Base-by-base conservation (phyloP, 2,329 filamentous ascomycete species). In the Penicillium capsulatum region DNA sequence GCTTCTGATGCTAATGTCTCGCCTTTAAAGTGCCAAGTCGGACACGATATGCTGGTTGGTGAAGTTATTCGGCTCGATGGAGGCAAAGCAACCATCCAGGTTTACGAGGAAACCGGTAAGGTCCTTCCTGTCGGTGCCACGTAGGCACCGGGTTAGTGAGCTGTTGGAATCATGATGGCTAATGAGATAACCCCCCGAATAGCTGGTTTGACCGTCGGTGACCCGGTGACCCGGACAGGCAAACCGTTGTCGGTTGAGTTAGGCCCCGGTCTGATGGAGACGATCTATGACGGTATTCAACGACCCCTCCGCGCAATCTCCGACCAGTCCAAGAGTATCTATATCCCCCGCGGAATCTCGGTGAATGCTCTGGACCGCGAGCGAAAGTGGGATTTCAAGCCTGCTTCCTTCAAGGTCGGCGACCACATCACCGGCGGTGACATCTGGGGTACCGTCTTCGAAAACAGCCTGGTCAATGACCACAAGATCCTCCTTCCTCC, bases 251-350 rank as follows among this genome's bases (percentile, higher is more conserved):
- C 92, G 42, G 92, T 98, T 69, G 92, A 98, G 70, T 84, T 98
- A 33, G 92, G 92, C 35, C 92, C 92, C 50, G 92, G 92, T 65
- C 75, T 98, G 67, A 88, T 98, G 79, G 91, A 97, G 73, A 96
- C 92, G 54, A 98, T 98, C 68, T 98, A 97, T 76, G 92, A 98
- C 67, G 92, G 92, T 73, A 98, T 98, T 60, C 92, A 98, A 70
- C 84, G 92, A 64, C 92, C 92, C 35, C 82, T 98, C 57, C 84
- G 84, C 70, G 82, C 80, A 53, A 98, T 98, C 60, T 75, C 87
- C 55, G 73, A 83, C 28, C 70, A 78, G 34, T 81, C 89, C 36
- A 74, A 88, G 61, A 89, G 86, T 69, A 98, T 98, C 69, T 98
- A 98, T 70, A 98, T 98, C 51, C 92, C 92, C 59, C 87, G 92